These are phyloP conservation scores for Populus tremula DNA, from an alignment of 345 rosid genomes.

Conservation along the genomic window DNA sequence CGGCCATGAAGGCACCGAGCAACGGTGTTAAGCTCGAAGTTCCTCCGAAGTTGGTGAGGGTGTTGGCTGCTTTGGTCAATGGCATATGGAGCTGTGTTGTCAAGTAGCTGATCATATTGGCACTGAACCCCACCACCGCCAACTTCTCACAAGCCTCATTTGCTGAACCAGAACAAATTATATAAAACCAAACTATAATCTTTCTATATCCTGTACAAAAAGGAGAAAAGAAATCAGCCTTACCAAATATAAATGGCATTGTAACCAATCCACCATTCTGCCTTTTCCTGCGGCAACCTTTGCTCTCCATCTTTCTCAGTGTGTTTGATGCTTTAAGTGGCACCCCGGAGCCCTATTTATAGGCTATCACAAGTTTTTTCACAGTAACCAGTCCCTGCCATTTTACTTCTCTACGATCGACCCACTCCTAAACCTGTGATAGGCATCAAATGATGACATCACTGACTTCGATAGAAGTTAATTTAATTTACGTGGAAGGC, in stretches of 20 bases:
- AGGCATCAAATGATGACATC: too few species aligned
- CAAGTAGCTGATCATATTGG: conserved; percentile 89
- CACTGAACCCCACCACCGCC: conserved; percentile 75
- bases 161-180: conserved; percentile 33
- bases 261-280: conserved; percentile 27
- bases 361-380: not conserved
- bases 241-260: conserved; percentile 37
- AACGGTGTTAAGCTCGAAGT: conserved; percentile 79
- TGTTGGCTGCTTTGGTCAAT: conserved; percentile 84
- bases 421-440: too few species aligned
- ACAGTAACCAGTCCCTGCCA: too few species aligned
- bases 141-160: conserved; percentile 87
- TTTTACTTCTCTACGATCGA: too few species aligned
- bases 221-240: not conserved
- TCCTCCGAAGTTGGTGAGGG: conserved; percentile 85
- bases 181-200: not conserved
- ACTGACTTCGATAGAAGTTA: not conserved
- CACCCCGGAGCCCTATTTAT: conserved; percentile 10
- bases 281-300: conserved; percentile 1
- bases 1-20: conserved; percentile 84
- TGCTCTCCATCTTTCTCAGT: not conserved
- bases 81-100: conserved; percentile 85
- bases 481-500: not conserved
- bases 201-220: not conserved
- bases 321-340: not conserved